Conservation (phyloP, 2,329 filamentous ascomycete genomes). For the Monilinia vaccinii-corymbosi region DNA sequence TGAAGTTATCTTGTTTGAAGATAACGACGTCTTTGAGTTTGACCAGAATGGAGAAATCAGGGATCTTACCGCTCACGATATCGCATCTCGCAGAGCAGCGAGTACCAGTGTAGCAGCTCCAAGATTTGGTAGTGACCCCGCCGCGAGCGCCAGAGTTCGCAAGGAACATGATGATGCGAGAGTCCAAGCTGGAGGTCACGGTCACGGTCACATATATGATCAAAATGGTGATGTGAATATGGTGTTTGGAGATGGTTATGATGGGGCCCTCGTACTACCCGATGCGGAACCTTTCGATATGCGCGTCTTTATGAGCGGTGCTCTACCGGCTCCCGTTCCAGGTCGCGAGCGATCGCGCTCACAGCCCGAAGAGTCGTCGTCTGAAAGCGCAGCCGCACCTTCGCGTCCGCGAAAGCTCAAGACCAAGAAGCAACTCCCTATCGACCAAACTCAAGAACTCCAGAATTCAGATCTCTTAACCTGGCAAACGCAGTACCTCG, state of each 20-base stretch:
- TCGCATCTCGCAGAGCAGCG: constrained; percentile 14
- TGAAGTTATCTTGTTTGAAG: constrained; percentile 23
- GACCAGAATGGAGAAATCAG: constrained; percentile 52
- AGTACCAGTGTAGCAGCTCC: constrained; percentile 2
- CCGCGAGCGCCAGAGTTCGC: constrained; percentile 33
- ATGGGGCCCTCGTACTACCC: constrained; percentile 26
- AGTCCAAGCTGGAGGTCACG: constrained; percentile 21
- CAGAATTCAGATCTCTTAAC: constrained; percentile 44
- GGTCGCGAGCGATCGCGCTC: constrained; percentile 16
- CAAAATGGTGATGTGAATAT: constrained; percentile 25
- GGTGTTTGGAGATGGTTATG: constrained; percentile 29
- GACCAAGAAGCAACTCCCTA: constrained; percentile 33
- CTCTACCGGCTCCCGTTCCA: constrained; percentile 17
- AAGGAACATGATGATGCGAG: constrained; percentile 35
- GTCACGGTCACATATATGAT: constrained; percentile 8
- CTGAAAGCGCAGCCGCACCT: constrained; percentile 33
- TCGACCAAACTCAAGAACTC: constrained; percentile 43
- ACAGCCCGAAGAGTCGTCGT: constrained; percentile 27
- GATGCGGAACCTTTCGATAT: constrained; percentile 25
- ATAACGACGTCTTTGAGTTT: constrained; percentile 42
- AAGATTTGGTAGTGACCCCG: constrained; percentile 28
- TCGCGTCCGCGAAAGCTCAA: constrained; percentile 25
- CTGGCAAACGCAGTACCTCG: constrained; percentile 50
- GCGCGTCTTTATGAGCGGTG: constrained; percentile 18
- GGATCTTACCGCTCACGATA: constrained; percentile 32